Evolutionary conservation across 352 stramenopile species (phyloP), one percentile per base, ranked within the genome.

Genomic region (Pythium vanterpoolii): DNA sequence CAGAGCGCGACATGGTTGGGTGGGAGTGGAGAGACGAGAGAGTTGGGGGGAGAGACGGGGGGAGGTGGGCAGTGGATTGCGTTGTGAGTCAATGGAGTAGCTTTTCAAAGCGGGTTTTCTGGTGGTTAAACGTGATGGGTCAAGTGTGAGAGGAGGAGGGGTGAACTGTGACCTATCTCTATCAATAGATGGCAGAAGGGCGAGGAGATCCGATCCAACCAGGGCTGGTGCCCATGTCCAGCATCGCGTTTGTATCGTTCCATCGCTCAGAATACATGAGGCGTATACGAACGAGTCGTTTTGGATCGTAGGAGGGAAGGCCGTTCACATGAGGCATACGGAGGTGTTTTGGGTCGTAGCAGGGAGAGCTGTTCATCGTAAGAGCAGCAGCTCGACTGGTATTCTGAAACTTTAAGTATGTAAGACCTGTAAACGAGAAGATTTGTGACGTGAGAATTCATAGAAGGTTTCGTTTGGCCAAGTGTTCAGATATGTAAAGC

Each of bases 1-100:
- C 69, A 58, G 54, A 62, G 68, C 79, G 77, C 34, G 77, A 77
- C 77, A 89, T 89, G 56, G 14, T 77, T 23, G 51, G 45, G 40
- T 45, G 42, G 19, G 31, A 33, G 21, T 24, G 38, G 27, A 21
- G 23, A 23, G 45, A 31, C 30, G 48, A 10, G 8, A 26, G 24
- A 19, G 24, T 19, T 51, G 34, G 45, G 24, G 9, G 31, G 47
- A 28, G 31, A 40, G 30, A n/a, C n/a, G n/a, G n/a, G n/a, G n/a
- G n/a, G 57, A 5, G 11, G 8, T 50, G 5, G 43, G 23, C n/a
- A 26, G 48, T 8, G 40, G 28, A 38, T 60, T 69, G 54, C 16
- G 30, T 46, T 60, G 49, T 66, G 49, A 56, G 23, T 42, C 34
- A n/a, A 18, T 31, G 14, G 36, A 18, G 31, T 4, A 21, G 48